A percentile compares a stretch with the other conserved stretches of the same genome.
Conservation (phyloP, 306 rosid genomes). For the cucumber (Cucumis sativus) region Cucumber_9930_V3 NC_026655.2:32182501-32183000, state of each 20-base stretch:
- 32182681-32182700: not conserved
- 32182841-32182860: constrained; percentile 44
- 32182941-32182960: constrained; percentile 73
- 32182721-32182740: not conserved
- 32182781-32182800: constrained; percentile 56
- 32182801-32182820: constrained; percentile 76
- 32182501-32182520: not conserved
- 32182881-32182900: constrained; percentile 85
- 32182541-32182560: not conserved
- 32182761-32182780: constrained; percentile 92
- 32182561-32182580: not conserved
- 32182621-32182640: not conserved
- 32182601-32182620: not conserved
- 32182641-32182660: not conserved
- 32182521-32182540: not conserved
- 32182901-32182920: constrained; percentile 47
- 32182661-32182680: not conserved
- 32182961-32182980: constrained; percentile 50
- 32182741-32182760: constrained; percentile 64
- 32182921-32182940: constrained; percentile 42
- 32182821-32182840: constrained; percentile 50
- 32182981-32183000: constrained; percentile 28
- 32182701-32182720: not conserved
- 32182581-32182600: not conserved
- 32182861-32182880: constrained; percentile 87